These are phyloP conservation scores for Darksidea phi DNA, from an alignment of 495 filamentous ascomycete genomes.

Conservation along the genomic window DNA sequence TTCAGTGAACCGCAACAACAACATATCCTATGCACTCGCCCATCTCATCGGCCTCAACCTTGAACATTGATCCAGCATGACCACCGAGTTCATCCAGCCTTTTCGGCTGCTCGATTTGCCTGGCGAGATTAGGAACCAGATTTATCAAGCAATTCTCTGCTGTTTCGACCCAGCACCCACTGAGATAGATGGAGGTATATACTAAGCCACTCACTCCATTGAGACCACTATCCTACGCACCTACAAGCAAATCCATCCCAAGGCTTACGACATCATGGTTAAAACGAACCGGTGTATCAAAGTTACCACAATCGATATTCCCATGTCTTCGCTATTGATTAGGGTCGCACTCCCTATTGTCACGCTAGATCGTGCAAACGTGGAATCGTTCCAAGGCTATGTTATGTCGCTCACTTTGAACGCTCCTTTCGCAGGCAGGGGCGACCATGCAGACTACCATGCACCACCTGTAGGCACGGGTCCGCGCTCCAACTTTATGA, in stretches of 20 bases:
- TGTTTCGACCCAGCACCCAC: conserved; percentile 7
- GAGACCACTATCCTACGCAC: conserved; percentile 18
- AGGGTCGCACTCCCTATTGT: conserved; percentile 2
- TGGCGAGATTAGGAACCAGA: conserved; percentile 19
- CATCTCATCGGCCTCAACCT: no score
- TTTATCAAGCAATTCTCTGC: conserved; percentile 17
- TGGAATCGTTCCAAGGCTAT: conserved; percentile 8
- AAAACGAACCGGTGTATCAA: conserved; percentile 18
- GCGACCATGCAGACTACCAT: neutral
- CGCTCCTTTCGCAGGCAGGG: neutral
- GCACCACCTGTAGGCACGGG: neutral
- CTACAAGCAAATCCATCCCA: conserved; percentile 18
- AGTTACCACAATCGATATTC: neutral
- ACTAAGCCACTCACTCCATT: neutral
- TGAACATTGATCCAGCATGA: neutral
- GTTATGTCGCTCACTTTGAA: neutral
- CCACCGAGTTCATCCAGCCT: neutral
- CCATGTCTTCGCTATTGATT: neutral
- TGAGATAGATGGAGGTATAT: neutral
- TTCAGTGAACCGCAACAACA: no score
- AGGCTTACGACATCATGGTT: conserved; percentile 27
- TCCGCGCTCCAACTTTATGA: conserved; percentile 11
- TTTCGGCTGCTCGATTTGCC: conserved; percentile 20
- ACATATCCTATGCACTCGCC: no score
- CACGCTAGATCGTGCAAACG: conserved; percentile 4